Base-by-base conservation (phyloP, 2,329 filamentous ascomycete species). In the Knoxdaviesia proteae region DNA sequence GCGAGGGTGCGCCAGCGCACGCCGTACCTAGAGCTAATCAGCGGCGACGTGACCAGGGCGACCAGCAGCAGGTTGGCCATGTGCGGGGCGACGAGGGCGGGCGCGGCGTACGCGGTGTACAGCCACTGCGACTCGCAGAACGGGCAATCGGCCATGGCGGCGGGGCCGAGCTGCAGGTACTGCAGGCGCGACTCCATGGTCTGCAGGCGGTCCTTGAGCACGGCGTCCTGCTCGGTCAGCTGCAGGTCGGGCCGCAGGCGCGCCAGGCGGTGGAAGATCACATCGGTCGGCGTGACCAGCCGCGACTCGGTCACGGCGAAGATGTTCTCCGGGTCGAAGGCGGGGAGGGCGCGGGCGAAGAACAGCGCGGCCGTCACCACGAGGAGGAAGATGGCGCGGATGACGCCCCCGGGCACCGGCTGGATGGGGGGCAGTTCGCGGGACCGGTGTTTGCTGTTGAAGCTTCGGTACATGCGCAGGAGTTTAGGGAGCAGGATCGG, bases 151-250 rank as follows among this genome's bases (percentile, higher is more conserved):
- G 77, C 65, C 35, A 96, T 57, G 6, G 78, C 74, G 34, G 72
- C 67, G 0, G 86, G 83, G 3, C 90, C 90, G 59, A 76, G 92
- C 46, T 80, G 76, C 42, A 92, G 68, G 61, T 94, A 96, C 6
- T 93, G 65, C 46, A 90, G 69, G 43, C 83, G 71, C 40, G 79
- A 80, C 49, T 84, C 76, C 43, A 78, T 61, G 46, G 71, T 78
- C 49, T 74, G 69, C 54, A 96, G 77, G 51, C 77, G 77, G 31
- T 64, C 60, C 42, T 75, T 70, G 7, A 96, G 67, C 30, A 67
- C 60, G 41, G 72, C 64, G 59, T 96, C 87, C 8, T 56, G 46
- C 0, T 60, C 48, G 0, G 72, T 77, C 3, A 83, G 64, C 7
- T 50, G 49, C 36, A 51, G 50, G 34, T 49, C 50, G 0, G 68